Evolutionary conservation across 78 protist species (phyloP), one percentile per base, ranked within the genome.

Genomic region (Dictyostelium brefeldianum): DNA sequence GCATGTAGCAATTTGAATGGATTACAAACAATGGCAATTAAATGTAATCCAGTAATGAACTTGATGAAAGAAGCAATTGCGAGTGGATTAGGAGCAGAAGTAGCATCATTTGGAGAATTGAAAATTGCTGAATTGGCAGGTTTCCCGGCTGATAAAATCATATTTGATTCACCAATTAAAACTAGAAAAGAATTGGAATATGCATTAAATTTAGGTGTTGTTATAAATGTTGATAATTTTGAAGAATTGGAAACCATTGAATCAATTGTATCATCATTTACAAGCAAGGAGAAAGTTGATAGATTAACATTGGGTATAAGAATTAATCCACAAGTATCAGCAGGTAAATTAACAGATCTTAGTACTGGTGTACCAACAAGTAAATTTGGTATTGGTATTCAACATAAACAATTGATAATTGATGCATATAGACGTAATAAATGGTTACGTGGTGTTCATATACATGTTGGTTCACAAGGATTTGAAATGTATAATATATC

Each of bases 321-420:
- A 53, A 25, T 87, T 25, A 87, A 87, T 48, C 93, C 93, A 64
- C 93, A 87, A 64, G 93, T 87, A 18, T 79, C 12, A 15, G 93
- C 93, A 10, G 93, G 93, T 18, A 87, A 75, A 64, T 65, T 57
- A 4, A 53, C 31, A 7, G 93, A 87, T 77, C 56, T 87, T 29
- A 77, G 85, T 62, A 87, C 93, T 17, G 93, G 93, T 87, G 93
- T 87, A 5, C 84, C 93, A 59, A 87, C 93, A 1, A 41, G 64
- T 15, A 87, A 87, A 71, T 87, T 87, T 87, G 93, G 93, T n/a
- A 87, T 87, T 48, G 93, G 93, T 64, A 77, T 87, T 81, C 67
- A 87, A 31, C 46, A 62, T 64, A 56, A 70, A 4, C 79, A 87
- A 0, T 25, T 54, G 15, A 87, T 87, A 8, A 43, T 87, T 43